Base-by-base conservation (phyloP, 805 yeast species). In the Kodamaea neixiangensis region DNA sequence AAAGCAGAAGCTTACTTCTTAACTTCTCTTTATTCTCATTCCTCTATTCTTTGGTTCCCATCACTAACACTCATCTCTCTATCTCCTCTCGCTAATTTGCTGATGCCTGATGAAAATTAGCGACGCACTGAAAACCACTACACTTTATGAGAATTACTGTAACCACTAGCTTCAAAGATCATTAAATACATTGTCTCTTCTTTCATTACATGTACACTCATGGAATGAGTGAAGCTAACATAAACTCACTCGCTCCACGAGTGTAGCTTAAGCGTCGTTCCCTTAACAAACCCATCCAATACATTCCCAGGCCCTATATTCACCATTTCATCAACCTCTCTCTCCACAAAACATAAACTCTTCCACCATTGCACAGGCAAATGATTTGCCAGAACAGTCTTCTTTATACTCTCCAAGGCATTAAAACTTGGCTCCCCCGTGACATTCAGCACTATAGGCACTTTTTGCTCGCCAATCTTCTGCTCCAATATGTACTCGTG, bases 351-450 rank as follows among this genome's bases (percentile, higher is more conserved):
- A 37, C 69, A 62, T 50, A 76, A 61, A 1, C 77, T 66, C 37
- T 63, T 53, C 31, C 65, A 63, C 73, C 80, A 78, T 48, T 65
- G 66, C 5, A 78, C 83, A 0, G 81, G 78, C n/a, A 58, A 57
- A 14, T 74, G 68, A 54, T 72, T 75, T n/a, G 68, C 72, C 5
- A 55, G 51, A n/a, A 77, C 65, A 11, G 77, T 70, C 17, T 69
- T 65, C 10, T 52, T 58, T 5, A 72, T 46, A 2, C 71, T 63
- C 14, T 55, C 58, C n/a, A 58, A 54, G 19, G 58, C 57, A 15
- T 58, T 64, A 2, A 34, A 33, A 1, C 65, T 52, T 1, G 66
- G 43, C 20, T 52, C 41, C 0, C 73, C 80, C 2, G 64, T 60
- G 2, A 73, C 44, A 45, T 78, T 78, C 14, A 74, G 61, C 1